A percentile compares a stretch with the other conserved stretches of the same genome.
Conservation (phyloP, 2,329 filamentous ascomycete genomes). For the Pseudocercospora musae region DNA sequence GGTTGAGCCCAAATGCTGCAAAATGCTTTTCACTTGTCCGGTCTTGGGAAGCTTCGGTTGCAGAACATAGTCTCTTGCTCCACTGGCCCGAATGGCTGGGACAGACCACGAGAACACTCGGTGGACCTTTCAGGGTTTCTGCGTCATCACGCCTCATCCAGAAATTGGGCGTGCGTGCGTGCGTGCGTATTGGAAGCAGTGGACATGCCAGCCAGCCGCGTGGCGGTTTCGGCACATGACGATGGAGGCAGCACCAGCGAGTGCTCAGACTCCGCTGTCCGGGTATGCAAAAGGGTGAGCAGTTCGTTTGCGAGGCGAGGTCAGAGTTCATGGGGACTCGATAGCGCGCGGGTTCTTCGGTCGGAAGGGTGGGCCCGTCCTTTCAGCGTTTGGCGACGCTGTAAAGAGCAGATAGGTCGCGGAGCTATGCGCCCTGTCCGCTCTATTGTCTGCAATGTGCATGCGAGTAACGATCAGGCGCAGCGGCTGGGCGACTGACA, state of each 20-base stretch:
- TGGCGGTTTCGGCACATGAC: neutral
- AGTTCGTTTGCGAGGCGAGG: conserved; percentile 2
- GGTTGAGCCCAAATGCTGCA: neutral
- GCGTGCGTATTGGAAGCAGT: neutral
- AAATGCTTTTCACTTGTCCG: neutral
- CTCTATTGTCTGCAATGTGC: neutral
- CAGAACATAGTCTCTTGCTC: neutral
- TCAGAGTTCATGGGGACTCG: neutral
- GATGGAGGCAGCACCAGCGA: neutral
- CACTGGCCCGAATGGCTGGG: neutral
- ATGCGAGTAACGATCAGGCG: neutral
- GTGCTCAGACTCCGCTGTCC: neutral
- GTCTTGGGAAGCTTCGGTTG: neutral
- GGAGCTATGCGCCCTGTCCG: neutral
- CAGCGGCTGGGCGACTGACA: neutral
- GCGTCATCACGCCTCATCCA: neutral
- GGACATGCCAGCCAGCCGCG: neutral
- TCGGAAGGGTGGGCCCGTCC: neutral
- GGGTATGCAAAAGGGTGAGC: neutral
- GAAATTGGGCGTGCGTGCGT: neutral
- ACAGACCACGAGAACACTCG: conserved; percentile 5
- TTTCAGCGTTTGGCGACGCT: neutral
- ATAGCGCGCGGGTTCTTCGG: neutral
- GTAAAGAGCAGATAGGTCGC: neutral
- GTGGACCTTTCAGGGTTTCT: neutral